Evolutionary conservation across 176 grass and related monocot species (phyloP).

Genomic region (Miscanthus lutarioriparius): DNA sequence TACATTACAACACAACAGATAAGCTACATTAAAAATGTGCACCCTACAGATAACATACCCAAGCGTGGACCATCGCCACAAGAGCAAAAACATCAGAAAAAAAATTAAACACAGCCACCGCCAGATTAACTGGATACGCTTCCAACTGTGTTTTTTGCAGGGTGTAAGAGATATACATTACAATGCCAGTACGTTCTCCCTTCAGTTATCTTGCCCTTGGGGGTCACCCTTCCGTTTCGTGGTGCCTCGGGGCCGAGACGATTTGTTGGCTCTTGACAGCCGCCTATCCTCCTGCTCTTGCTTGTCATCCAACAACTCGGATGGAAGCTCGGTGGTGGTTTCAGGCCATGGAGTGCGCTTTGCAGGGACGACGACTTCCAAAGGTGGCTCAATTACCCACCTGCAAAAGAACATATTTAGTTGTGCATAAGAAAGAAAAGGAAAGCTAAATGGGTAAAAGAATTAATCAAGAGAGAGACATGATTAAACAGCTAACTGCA

Average conservation of each 20-base stretch:
- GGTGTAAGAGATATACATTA: slow-evolving; percentile 50
- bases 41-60: slow-evolving; percentile 31
- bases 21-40: slow-evolving; percentile 21
- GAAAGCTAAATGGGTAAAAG: not conserved
- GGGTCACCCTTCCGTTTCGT: slow-evolving; percentile 70
- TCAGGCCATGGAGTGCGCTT: slow-evolving; percentile 93
- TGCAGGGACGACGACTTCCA: slow-evolving; percentile 72
- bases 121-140: slow-evolving; percentile 32
- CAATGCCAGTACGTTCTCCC: slow-evolving; percentile 19
- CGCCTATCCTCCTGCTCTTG: slow-evolving; percentile 55
- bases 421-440: not conserved
- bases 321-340: slow-evolving; percentile 41
- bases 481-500: slow-evolving; percentile 4
- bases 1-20: slow-evolving; percentile 47
- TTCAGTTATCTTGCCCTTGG: slow-evolving; percentile 52
- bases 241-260: slow-evolving; percentile 48
- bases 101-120: slow-evolving; percentile 30
- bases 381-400: slow-evolving; percentile 85
- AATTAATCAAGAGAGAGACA: not conserved
- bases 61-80: slow-evolving; percentile 12
- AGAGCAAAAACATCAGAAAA: slow-evolving; percentile 35
- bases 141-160: slow-evolving; percentile 36
- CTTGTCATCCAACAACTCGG: slow-evolving; percentile 36
- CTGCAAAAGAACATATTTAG: slow-evolving; percentile 38
- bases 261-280: slow-evolving; percentile 54